Evolutionary conservation across 305 asterid species (phyloP).

Genomic region (Andrographis paniculata): DNA sequence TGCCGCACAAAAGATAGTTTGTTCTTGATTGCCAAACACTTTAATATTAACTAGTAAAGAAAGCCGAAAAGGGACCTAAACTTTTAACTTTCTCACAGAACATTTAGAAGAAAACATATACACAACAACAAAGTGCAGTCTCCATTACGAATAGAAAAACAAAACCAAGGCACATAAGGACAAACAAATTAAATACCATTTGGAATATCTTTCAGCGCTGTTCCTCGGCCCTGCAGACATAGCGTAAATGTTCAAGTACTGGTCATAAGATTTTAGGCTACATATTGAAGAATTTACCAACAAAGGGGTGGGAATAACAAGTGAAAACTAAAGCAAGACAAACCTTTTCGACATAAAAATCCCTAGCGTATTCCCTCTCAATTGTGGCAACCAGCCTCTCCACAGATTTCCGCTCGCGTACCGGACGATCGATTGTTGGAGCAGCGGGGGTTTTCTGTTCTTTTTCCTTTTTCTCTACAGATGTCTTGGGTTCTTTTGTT

Average conservation of each 20-base stretch:
- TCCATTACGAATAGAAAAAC: too few relatives aligned
- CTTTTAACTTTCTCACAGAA: too few relatives aligned
- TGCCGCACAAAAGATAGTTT: too few relatives aligned
- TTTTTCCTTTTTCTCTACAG: constrained; percentile 22
- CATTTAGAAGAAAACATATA: too few relatives aligned
- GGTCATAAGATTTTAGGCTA: not conserved
- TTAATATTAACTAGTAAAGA: too few relatives aligned
- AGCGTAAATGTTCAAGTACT: too few relatives aligned
- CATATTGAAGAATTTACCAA: not conserved
- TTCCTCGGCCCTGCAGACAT: constrained; percentile 76
- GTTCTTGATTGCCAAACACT: too few relatives aligned
- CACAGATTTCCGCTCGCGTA: constrained; percentile 82
- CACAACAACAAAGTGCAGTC: too few relatives aligned
- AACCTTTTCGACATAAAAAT: constrained; percentile 60
- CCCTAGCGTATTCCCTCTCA: constrained; percentile 57
- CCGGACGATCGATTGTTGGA: constrained; percentile 59
- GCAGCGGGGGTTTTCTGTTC: constrained; percentile 52
- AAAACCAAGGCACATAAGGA: too few relatives aligned
- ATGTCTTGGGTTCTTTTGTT: constrained; percentile 24
- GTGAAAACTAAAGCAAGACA: too few relatives aligned
- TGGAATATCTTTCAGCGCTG: constrained; percentile 78
- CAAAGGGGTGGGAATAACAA: too few relatives aligned
- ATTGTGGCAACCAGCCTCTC: constrained; percentile 70
- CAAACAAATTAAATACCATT: constrained; percentile 40
- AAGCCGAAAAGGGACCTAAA: too few relatives aligned